Percentiles rank a stretch among this genome's conserved stretches.
These are phyloP conservation scores for Diplodia scrobiculata DNA, from an alignment of 2,329 filamentous ascomycete species.

Conservation along the genomic window DNA sequence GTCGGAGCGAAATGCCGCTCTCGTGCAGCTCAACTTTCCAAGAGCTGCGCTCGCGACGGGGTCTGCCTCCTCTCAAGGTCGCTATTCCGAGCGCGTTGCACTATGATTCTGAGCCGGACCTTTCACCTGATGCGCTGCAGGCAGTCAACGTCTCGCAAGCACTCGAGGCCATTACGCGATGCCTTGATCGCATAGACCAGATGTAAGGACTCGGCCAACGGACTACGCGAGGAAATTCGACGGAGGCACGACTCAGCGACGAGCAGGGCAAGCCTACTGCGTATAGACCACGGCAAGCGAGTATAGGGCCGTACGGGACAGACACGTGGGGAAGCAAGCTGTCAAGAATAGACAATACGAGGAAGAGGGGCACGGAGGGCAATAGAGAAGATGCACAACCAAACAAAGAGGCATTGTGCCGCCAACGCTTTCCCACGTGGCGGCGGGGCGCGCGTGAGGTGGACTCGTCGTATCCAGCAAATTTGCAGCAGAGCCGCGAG, in stretches of 20 bases:
- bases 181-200: constrained; percentile 20
- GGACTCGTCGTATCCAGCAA: constrained; percentile 14
- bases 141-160: constrained; percentile 19
- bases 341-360: neutral
- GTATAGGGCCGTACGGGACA: constrained; percentile 1
- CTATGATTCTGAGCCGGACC: neutral
- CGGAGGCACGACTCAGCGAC: constrained; percentile 3
- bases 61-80: constrained; percentile 12
- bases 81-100: constrained; percentile 5
- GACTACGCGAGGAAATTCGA: neutral
- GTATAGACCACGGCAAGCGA: constrained; percentile 16
- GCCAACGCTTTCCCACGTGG: neutral
- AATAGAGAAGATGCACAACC: no score
- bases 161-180: constrained; percentile 21
- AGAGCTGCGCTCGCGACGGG: constrained; percentile 11
- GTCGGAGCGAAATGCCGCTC: neutral
- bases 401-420: no score
- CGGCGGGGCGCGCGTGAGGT: neutral
- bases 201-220: neutral
- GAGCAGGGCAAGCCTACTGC: neutral
- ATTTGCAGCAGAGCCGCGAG: constrained; percentile 12
- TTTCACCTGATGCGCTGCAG: constrained; percentile 14
- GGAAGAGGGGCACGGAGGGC: neutral
- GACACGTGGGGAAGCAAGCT: neutral
- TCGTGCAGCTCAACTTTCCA: constrained; percentile 3